Base-by-base conservation (phyloP, 2,329 filamentous ascomycete genomes). In the Ceratocystis diversiconidia region DNA sequence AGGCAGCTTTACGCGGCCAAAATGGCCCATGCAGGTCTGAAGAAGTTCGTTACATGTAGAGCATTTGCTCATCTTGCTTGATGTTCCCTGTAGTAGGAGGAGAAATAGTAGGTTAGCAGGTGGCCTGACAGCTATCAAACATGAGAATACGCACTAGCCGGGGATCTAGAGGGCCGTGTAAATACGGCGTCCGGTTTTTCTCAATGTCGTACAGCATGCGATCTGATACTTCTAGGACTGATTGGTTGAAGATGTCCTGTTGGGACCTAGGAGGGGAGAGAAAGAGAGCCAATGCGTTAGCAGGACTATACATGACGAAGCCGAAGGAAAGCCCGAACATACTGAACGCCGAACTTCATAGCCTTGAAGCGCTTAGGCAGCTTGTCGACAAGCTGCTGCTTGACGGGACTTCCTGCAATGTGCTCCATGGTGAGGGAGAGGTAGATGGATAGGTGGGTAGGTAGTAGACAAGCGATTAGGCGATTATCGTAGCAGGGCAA, bases 161-260 rank as follows among this genome's bases (percentile, higher is more conserved):
- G 68, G 84, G 82, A 75, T 99, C 94, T 69, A 97, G 84, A 55
- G 92, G 90, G 57, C 94, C 94, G 79, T 97, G 84, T 67, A 82
- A 79, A 67, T 88, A 90, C 19, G 91, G 85, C 63, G 82, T 83
- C 73, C 91, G 85, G 72, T 86, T 86, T 72, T 87, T 86, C 70
- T 89, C 86, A 70, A 96, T 84, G 74, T 99, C 91, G 79, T 96
- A 99, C 68, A 97, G 85, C 74, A 92, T 86, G 71, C 91, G 85
- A 74, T 96, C 89, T n/a, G 90, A 95, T 66, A 99, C 88, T 76
- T 96, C 91, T 70, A 97, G 83, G 66, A 96, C 91, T 69, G 89
- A 91, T 76, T 99, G 94, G 73, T 92, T 95, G 70, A 95, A 89
- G 70, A 97, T 95, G 73, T 97, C 90, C 73, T 95, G 89, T 71